Conservation (phyloP, 1,139 yeast genomes). For the Suhomyces kunorum region DNA sequence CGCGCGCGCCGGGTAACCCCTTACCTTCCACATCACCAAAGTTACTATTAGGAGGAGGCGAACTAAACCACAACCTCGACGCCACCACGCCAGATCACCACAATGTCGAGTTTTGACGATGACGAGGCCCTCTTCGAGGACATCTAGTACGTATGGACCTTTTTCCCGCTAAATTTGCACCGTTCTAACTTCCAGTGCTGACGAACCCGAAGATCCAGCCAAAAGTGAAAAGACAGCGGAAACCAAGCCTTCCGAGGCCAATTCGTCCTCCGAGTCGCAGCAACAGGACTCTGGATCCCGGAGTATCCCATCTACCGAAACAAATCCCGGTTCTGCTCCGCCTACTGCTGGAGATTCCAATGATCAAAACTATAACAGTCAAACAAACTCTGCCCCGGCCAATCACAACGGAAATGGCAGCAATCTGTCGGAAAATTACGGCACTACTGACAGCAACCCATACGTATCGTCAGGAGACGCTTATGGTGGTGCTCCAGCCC, state of each 20-base stretch:
- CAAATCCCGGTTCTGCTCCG: background rate
- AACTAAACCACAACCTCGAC: background rate
- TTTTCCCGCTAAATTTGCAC: slow-evolving; percentile 8
- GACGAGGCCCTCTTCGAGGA: slow-evolving; percentile 86
- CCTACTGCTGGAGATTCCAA: background rate
- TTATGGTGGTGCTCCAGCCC: background rate
- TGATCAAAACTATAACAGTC: background rate
- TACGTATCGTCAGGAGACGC: background rate
- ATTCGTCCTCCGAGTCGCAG: slow-evolving; percentile 14
- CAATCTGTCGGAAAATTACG: slow-evolving; percentile 2
- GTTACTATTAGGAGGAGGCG: no score
- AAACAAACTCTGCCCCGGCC: background rate
- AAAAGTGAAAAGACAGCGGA: slow-evolving; percentile 10
- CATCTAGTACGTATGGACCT: slow-evolving; percentile 47
- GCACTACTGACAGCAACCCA: background rate
- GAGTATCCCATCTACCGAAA: background rate
- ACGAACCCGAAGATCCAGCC: slow-evolving; percentile 15
- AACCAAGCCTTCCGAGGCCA: background rate
- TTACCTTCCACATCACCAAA: background rate
- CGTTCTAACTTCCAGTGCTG: slow-evolving; percentile 17
- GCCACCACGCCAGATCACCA: background rate
- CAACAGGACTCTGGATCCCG: background rate
- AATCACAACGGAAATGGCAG: background rate
- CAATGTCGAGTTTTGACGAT: slow-evolving; percentile 69
- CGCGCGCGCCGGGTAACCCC: slow-evolving; percentile 6